phyloP scores from a whole-genome alignment of 2,329 filamentous ascomycete genomes.

The Xylaria digitata region DNA sequence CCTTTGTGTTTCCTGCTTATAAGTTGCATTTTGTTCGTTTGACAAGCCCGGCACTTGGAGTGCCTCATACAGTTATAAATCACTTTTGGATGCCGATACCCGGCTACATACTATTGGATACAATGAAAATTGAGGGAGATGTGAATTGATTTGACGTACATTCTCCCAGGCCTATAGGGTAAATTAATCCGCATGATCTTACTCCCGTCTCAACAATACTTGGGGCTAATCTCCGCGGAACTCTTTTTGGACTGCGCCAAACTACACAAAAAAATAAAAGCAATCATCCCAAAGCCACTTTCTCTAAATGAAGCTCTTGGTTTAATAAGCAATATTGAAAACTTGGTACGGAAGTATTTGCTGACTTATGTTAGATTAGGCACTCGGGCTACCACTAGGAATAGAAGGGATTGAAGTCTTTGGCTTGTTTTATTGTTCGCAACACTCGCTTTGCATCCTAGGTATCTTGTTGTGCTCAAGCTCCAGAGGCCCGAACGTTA shows the following conservation, averaged over 20 bases:
- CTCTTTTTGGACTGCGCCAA: not conserved
- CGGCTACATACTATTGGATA: slow-evolving; percentile 25
- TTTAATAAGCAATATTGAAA: too few relatives aligned
- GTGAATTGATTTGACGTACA: slow-evolving; percentile 8
- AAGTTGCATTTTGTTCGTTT: not conserved
- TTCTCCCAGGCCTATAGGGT: slow-evolving; percentile 31
- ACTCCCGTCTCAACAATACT: slow-evolving; percentile 1
- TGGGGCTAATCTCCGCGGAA: slow-evolving; percentile 1
- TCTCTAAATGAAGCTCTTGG: too few relatives aligned
- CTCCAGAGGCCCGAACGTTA: not conserved
- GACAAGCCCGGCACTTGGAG: slow-evolving; percentile 20
- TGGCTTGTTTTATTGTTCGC: slow-evolving; percentile 21
- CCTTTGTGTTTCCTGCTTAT: not conserved
- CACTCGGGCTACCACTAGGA: too few relatives aligned
- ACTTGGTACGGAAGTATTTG: too few relatives aligned
- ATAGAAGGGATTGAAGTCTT: not conserved
- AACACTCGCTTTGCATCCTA: slow-evolving; percentile 17
- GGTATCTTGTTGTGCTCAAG: slow-evolving; percentile 5
- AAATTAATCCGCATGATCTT: slow-evolving; percentile 14
- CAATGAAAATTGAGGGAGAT: slow-evolving; percentile 2
- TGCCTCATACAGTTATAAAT: not conserved
- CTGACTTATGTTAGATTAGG: too few relatives aligned
- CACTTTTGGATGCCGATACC: slow-evolving; percentile 10
- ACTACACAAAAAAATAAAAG: not conserved
- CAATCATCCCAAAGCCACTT: too few relatives aligned